These are phyloP conservation scores for Candida caryicola DNA, from an alignment of 805 yeast species.

Conservation along the genomic window DNA sequence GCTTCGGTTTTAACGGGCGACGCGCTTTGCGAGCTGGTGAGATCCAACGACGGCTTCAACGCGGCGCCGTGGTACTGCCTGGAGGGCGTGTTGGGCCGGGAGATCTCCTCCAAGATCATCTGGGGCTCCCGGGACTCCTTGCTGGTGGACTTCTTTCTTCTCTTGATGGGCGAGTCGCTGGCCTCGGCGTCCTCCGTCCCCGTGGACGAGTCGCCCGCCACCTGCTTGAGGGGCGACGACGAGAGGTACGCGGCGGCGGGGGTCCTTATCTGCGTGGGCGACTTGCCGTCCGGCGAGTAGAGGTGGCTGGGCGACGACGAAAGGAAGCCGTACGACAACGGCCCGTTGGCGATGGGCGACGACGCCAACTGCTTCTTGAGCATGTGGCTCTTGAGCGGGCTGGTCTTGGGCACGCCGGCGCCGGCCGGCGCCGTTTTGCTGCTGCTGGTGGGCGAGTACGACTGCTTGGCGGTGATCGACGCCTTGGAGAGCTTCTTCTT, in stretches of 20 bases:
- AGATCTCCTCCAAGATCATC: constrained; percentile 32
- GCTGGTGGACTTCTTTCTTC: constrained; percentile 10
- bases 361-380: constrained; percentile 23
- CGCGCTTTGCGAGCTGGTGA: constrained; percentile 5
- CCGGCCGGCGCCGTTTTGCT: constrained; percentile 8
- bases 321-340: constrained; percentile 10
- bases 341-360: constrained; percentile 14
- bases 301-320: constrained; percentile 30
- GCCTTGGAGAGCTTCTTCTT: constrained; percentile 42
- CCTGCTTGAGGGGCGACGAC: constrained; percentile 33
- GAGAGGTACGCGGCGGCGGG: constrained; percentile 34
- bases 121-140: constrained; percentile 10
- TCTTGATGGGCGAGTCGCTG: constrained; percentile 36
- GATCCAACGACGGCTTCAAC: constrained; percentile 12
- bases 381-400: constrained; percentile 32
- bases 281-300: constrained; percentile 38
- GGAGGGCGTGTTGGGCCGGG: constrained; percentile 28
- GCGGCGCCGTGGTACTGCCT: constrained; percentile 8
- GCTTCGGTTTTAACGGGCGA: constrained; percentile 1
- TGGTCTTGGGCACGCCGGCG: constrained; percentile 17
- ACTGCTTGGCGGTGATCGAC: constrained; percentile 43
- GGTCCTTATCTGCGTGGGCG: constrained; percentile 39
- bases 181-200: constrained; percentile 7
- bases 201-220: constrained; percentile 10
- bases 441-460: constrained; percentile 15